Evolutionary conservation across 108 stramenopile genomes (phyloP), one percentile per base, ranked within the genome.

Genomic region (Discostella stelligeroides): DNA sequence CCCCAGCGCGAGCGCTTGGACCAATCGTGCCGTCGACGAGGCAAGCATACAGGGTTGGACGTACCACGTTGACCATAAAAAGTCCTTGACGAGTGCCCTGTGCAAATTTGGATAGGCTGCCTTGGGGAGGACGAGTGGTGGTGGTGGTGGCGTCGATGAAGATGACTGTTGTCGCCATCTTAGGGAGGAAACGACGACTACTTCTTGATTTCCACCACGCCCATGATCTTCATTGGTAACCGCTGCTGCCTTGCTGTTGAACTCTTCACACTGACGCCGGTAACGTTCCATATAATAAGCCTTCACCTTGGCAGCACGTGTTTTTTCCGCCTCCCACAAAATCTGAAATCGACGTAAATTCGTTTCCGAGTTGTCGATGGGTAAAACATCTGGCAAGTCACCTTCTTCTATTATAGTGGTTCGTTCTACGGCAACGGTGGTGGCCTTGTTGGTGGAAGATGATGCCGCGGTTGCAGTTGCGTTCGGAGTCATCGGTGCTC

Each of bases 1-100:
- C 40, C 92, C 92, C 48, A 94, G 53, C 1, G 85, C 85, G 2
- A 94, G 43, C 5, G 90, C 74, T 67, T 91, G 90, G 0, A 78
- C 85, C 43, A 94, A 47, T 18, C 63, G 79, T 18, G 90, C 84
- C 0, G 70, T 47, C 0, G 74, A 54, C 1, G 82, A 47, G 24
- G 62, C 39, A 18, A 46, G 49, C 79, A 88, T 71, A 14, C 86
- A 28, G 0, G 85, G 86, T 54, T 91, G 90, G 4, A 88, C 80
- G 42, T 64, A 88, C 86, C 90, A 87, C 9, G 79, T 79, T 5
- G 70, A 61, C 7, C 34, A 40, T 14, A 89, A 54, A 59, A 89
- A 94, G 66, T 94, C 89, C 12, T 17, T 30, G 10, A 85, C 48
- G 5, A 91, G 14, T 0, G 85, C 85, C 29, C 80, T 56, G 45